A percentile compares a stretch with the other conserved stretches of the same genome.
Conservation (phyloP, 805 yeast species). For the Starmerella davenportii region DNA sequence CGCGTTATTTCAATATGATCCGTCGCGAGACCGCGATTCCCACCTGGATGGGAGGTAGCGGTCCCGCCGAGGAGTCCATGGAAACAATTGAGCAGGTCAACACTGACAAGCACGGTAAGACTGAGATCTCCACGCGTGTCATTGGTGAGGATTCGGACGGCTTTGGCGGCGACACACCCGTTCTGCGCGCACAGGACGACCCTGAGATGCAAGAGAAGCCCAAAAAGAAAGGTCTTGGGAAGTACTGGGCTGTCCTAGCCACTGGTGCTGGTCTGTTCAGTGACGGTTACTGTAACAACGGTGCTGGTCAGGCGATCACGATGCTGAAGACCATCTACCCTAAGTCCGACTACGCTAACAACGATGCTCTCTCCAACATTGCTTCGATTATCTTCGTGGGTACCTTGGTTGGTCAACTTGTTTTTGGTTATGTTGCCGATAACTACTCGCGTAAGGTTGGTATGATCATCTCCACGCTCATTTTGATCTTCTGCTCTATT, state of each 20-base stretch:
- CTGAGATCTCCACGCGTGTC: neutral
- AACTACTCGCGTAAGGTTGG: conserved; percentile 63
- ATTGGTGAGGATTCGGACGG: neutral
- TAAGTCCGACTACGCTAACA: conserved; percentile 32
- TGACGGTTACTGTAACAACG: conserved; percentile 81
- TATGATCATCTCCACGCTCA: conserved; percentile 59
- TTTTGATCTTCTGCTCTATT: conserved; percentile 61
- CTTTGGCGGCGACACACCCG: neutral
- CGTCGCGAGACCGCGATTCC: conserved; percentile 10
- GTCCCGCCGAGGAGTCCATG: conserved; percentile 1
- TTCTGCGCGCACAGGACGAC: neutral
- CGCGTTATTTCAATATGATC: conserved; percentile 5
- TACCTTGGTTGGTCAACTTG: conserved; percentile 68
- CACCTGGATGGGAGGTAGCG: conserved; percentile 6
- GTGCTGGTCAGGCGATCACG: conserved; percentile 59
- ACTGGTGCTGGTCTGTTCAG: conserved; percentile 88
- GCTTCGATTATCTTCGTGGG: conserved; percentile 84
- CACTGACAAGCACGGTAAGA: neutral
- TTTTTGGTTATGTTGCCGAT: conserved; percentile 70
- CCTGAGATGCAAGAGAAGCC: neutral
- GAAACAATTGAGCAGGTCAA: neutral
- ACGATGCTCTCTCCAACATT: conserved; percentile 60
- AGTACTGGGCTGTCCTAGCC: conserved; percentile 52
- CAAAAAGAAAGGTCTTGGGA: conserved; percentile 13
- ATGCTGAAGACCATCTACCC: conserved; percentile 55